These are phyloP conservation scores for Avena atlantica DNA, from an alignment of 176 grass and related monocot genomes.

Conservation along the genomic window DNA sequence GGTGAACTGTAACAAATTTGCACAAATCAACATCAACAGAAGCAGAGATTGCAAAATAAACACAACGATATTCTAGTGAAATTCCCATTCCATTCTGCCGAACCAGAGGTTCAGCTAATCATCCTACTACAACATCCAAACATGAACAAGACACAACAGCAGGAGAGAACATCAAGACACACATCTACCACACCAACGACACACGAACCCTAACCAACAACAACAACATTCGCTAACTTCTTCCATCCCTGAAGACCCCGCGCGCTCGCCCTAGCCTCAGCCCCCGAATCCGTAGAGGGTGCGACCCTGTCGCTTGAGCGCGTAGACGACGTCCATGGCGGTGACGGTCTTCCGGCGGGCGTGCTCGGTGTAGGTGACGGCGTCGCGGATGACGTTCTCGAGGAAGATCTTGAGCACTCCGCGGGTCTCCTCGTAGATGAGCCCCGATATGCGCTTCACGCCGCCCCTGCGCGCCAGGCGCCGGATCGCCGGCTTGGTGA, in stretches of 20 bases:
- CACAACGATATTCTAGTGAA: too few species aligned
- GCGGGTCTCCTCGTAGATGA: constrained; percentile 98
- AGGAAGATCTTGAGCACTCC: constrained; percentile 99
- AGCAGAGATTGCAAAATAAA: too few species aligned
- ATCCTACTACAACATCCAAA: not conserved
- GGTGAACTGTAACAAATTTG: too few species aligned
- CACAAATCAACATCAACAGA: too few species aligned
- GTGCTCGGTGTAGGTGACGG: constrained; percentile 96
- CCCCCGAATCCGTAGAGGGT: constrained; percentile 91
- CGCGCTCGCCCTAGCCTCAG: not conserved
- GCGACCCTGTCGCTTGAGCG: constrained; percentile 93
- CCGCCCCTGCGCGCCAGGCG: constrained; percentile 76
- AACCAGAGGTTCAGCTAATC: not conserved
- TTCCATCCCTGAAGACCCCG: too few species aligned
- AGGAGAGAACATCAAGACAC: too few species aligned
- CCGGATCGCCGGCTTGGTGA: constrained; percentile 92
- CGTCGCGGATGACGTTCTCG: constrained; percentile 96
- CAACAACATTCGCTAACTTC: too few species aligned
- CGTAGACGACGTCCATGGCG: constrained; percentile 94
- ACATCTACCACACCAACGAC: too few species aligned
- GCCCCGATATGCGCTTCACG: constrained; percentile 91
- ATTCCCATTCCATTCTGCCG: not conserved
- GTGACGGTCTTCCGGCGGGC: constrained; percentile 93
- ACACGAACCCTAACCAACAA: too few species aligned
- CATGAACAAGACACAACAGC: too few species aligned